A percentile compares a stretch with the other conserved stretches of the same genome.
Conservation (phyloP, 2,329 filamentous ascomycete genomes). For the Xylariomycetidae sp. region DNA sequence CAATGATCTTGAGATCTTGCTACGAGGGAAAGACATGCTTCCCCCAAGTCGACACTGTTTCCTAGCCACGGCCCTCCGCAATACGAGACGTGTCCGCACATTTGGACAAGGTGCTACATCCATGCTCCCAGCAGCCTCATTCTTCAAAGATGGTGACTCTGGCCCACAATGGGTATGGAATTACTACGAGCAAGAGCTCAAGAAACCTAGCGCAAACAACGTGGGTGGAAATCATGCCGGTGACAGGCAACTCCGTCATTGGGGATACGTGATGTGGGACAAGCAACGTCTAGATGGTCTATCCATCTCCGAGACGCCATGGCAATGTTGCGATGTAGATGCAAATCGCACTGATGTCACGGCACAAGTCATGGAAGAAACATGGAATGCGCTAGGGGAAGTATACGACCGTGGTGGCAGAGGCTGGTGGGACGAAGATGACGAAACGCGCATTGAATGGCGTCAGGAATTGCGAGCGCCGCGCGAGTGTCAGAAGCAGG, state of each 20-base stretch:
- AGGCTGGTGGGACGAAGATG: background rate
- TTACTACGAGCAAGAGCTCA: background rate
- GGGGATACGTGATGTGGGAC: constrained; percentile 22
- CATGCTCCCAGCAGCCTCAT: no score
- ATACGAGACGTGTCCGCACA: background rate
- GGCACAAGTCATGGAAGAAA: background rate
- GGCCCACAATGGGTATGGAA: background rate
- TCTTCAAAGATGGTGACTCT: background rate
- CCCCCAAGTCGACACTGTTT: no score
- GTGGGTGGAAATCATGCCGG: constrained; percentile 2
- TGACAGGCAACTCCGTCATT: no score
- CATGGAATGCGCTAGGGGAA: background rate
- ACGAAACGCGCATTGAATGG: background rate
- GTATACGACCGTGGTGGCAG: background rate
- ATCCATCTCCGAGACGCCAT: constrained; percentile 3
- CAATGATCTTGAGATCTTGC: background rate
- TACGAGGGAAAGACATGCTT: no score
- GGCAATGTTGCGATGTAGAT: background rate
- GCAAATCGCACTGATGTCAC: background rate
- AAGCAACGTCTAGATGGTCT: constrained; percentile 9
- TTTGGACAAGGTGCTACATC: background rate
- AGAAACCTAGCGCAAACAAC: background rate
- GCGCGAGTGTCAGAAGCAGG: no score
- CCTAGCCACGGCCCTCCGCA: no score
- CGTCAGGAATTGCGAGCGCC: no score